Evolutionary conservation across 2,329 filamentous ascomycete species (phyloP).

Genomic region (Hymenoscyphus linearis): DNA sequence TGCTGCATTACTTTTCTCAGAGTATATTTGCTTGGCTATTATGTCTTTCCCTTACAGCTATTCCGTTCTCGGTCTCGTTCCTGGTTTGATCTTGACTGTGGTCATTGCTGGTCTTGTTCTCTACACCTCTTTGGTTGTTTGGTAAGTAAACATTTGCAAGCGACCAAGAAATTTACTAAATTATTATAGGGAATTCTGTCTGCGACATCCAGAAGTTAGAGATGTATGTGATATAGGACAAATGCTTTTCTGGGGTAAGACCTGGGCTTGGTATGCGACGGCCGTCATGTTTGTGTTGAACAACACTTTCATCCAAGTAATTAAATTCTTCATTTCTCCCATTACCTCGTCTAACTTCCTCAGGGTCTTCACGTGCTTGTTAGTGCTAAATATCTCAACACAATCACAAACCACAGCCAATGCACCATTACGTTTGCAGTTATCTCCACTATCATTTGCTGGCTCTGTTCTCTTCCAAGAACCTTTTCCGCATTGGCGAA

Average conservation of each 20-base stretch:
- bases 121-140: slow-evolving; percentile 70
- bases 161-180: neutral
- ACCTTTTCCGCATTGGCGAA: slow-evolving; percentile 79
- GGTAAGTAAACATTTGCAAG: slow-evolving; percentile 38
- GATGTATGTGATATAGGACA: slow-evolving; percentile 96
- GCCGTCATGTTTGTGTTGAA: slow-evolving; percentile 90
- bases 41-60: slow-evolving; percentile 98
- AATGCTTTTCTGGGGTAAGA: slow-evolving; percentile 83
- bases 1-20: slow-evolving; percentile 82
- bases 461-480: slow-evolving; percentile 73
- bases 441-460: slow-evolving; percentile 70
- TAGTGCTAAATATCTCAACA: slow-evolving; percentile 84
- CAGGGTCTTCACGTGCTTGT: slow-evolving; percentile 76
- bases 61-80: slow-evolving; percentile 78
- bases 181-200: slow-evolving; percentile 70
- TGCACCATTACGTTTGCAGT: slow-evolving; percentile 79
- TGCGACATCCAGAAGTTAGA: slow-evolving; percentile 83
- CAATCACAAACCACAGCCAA: slow-evolving; percentile 66
- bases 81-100: slow-evolving; percentile 76
- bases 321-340: slow-evolving; percentile 8
- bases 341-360: slow-evolving; percentile 5
- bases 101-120: slow-evolving; percentile 73
- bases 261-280: slow-evolving; percentile 62
- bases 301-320: slow-evolving; percentile 82
- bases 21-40: slow-evolving; percentile 89